These are phyloP conservation scores for Arthrobotrys musiformis DNA, from an alignment of 2,329 filamentous ascomycete species.

Conservation along the genomic window DNA sequence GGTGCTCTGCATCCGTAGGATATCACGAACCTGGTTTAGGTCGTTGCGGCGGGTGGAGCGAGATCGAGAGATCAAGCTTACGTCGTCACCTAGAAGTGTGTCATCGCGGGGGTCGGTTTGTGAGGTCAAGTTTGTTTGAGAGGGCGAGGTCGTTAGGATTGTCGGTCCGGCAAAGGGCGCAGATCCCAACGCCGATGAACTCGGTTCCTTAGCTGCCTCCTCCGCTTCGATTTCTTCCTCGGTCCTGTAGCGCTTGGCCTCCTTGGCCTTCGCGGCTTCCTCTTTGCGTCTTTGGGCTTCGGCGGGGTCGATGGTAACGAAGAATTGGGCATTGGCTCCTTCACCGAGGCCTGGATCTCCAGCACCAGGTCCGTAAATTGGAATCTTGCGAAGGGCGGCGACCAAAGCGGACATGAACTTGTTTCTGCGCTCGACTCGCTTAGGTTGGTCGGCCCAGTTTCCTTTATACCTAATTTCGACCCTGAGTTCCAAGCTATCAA, in stretches of 20 bases:
- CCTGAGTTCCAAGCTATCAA: slow-evolving; percentile 86
- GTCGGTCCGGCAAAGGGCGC: slow-evolving; percentile 15
- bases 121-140: slow-evolving; percentile 35
- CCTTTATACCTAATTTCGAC: slow-evolving; percentile 70
- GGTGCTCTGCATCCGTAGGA: slow-evolving; percentile 54
- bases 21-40: slow-evolving; percentile 51
- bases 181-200: slow-evolving; percentile 5
- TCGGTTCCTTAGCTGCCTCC: slow-evolving; percentile 12
- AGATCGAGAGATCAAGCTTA: slow-evolving; percentile 59
- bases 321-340: slow-evolving; percentile 79
- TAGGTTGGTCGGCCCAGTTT: slow-evolving; percentile 72
- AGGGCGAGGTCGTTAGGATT: slow-evolving; percentile 50
- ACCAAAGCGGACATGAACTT: slow-evolving; percentile 98
- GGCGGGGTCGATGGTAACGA: slow-evolving; percentile 77
- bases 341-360: slow-evolving; percentile 69
- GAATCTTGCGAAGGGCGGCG: slow-evolving; percentile 83
- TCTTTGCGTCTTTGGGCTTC: slow-evolving; percentile 74
- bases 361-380: slow-evolving; percentile 83
- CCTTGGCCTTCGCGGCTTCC: slow-evolving; percentile 70
- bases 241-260: slow-evolving; percentile 68
- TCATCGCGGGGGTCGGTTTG: slow-evolving; percentile 46
- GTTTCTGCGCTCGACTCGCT: slow-evolving; percentile 68
- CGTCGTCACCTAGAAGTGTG: slow-evolving; percentile 65
- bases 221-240: slow-evolving; percentile 43
- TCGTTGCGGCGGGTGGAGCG: slow-evolving; percentile 45